Evolutionary conservation across 495 filamentous ascomycete genomes (phyloP).

Genomic region (Pseudoneurospora amorphoporcata): DNA sequence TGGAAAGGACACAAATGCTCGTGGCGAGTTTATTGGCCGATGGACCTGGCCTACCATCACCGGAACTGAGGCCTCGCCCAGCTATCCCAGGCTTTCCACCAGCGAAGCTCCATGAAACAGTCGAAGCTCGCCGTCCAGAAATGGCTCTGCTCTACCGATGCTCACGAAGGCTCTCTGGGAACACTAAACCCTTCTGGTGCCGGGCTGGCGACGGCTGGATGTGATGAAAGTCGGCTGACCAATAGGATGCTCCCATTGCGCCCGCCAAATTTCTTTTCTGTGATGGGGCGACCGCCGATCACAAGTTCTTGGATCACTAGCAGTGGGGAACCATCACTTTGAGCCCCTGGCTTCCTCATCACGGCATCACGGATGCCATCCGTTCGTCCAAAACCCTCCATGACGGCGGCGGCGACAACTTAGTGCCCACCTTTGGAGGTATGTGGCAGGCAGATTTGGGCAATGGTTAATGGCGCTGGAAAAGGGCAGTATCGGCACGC

Average conservation of each 20-base stretch:
- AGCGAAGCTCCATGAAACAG: neutral
- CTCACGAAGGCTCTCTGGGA: neutral
- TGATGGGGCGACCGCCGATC: conserved; percentile 23
- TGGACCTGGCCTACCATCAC: conserved; percentile 5
- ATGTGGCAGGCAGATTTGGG: neutral
- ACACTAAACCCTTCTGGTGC: conserved; percentile 14
- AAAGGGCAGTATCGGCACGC: neutral
- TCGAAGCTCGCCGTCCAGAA: conserved; percentile 8
- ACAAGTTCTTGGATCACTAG: neutral
- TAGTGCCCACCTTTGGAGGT: neutral
- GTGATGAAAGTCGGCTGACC: conserved; percentile 15
- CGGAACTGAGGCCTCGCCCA: conserved; percentile 4
- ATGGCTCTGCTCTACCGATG: conserved; percentile 6
- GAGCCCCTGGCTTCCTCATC: neutral
- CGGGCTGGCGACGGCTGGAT: conserved; percentile 3
- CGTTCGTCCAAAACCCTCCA: neutral
- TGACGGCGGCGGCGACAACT: neutral
- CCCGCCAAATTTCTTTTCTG: conserved; percentile 21
- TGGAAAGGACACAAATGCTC: neutral
- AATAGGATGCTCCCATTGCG: conserved; percentile 18
- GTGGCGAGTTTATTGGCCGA: neutral
- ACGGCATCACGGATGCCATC: neutral
- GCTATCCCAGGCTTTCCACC: neutral
- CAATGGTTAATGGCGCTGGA: neutral
- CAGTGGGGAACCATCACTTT: conserved; percentile 1